Percentiles rank a stretch among this genome's conserved stretches.
These are phyloP conservation scores for Pestalotiopsis sp. DNA, from an alignment of 2,329 filamentous ascomycete species.

Conservation along the genomic window DNA sequence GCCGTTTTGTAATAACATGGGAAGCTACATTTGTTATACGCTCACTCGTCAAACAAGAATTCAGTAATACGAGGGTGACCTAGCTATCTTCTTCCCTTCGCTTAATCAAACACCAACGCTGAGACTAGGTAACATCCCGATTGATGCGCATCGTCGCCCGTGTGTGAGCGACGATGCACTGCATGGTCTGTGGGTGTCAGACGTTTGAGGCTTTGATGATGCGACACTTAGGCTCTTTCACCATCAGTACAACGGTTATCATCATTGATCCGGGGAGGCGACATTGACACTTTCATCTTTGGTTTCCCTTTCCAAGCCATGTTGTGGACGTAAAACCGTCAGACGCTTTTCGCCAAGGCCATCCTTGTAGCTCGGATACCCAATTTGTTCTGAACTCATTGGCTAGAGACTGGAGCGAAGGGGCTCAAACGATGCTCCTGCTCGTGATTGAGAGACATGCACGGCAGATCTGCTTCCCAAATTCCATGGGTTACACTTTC, in stretches of 20 bases:
- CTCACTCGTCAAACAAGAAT: too few species aligned
- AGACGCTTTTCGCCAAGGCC: neutral
- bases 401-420: neutral
- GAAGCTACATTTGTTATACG: neutral
- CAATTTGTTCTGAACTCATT: neutral
- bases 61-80: too few species aligned
- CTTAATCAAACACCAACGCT: neutral
- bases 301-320: neutral
- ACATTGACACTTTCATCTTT: neutral
- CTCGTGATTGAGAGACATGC: neutral
- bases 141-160: neutral
- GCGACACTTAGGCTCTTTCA: neutral
- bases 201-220: neutral
- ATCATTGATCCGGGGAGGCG: neutral
- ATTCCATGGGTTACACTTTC: neutral
- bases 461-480: neutral
- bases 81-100: neutral
- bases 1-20: too few species aligned
- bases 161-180: neutral
- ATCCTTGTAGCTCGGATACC: neutral
- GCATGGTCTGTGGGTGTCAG: neutral
- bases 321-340: neutral
- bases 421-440: neutral
- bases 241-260: constrained; percentile 3
- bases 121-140: neutral